Conservation (phyloP, 371 early-diverging fungal genomes). For the Smittium culicis region DNA sequence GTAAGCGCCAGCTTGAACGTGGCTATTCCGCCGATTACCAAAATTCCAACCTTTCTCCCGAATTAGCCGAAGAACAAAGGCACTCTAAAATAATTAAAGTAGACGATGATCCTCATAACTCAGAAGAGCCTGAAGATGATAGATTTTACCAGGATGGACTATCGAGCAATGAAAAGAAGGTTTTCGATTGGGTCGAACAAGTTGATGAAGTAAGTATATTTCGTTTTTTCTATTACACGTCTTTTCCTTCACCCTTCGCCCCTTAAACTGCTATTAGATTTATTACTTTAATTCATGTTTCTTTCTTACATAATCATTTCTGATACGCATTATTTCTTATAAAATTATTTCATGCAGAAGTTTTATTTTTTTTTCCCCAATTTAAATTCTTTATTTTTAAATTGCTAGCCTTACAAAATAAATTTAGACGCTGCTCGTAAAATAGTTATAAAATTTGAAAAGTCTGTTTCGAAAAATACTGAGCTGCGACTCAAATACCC, state of each 20-base stretch:
- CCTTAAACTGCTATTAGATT: too few species aligned
- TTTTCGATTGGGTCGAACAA: conserved; percentile 70
- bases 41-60: background rate
- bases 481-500: conserved; percentile 71
- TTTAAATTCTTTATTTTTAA: background rate
- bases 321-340: background rate
- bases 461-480: conserved; percentile 70
- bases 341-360: background rate
- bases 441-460: conserved; percentile 69
- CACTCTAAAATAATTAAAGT: background rate
- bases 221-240: too few species aligned
- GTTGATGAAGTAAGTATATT: conserved; percentile 49
- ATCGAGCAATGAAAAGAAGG: conserved; percentile 53
- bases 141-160: conserved; percentile 80
- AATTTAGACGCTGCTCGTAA: conserved; percentile 38
- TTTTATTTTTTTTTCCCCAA: conserved; percentile 4
- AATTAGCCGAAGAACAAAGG: background rate
- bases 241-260: too few species aligned
- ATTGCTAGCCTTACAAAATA: background rate
- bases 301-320: too few species aligned
- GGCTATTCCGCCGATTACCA: background rate
- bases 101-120: background rate
- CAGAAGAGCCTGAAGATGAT: conserved; percentile 7
- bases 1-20: conserved; percentile 6
- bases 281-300: too few species aligned